These are phyloP conservation scores for Phytophthora idaei DNA, from an alignment of 352 stramenopile genomes.

Conservation along the genomic window DNA sequence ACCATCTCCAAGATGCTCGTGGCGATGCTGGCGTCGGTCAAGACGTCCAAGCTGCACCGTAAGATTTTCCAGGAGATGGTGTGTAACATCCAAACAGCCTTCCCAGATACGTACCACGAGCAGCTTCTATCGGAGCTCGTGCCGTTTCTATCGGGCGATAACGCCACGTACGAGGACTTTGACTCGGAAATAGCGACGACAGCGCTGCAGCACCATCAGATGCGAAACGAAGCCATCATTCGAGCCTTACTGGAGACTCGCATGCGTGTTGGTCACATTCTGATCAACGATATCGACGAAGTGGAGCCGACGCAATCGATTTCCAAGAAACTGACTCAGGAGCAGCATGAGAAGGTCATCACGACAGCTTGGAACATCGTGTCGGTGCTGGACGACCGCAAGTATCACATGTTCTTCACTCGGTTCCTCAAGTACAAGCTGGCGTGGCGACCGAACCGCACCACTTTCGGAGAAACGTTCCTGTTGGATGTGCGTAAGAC, in stretches of 20 bases:
- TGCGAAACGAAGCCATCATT: slow-evolving; percentile 82
- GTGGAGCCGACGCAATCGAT: slow-evolving; percentile 67
- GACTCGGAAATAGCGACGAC: slow-evolving; percentile 63
- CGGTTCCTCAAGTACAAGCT: slow-evolving; percentile 90
- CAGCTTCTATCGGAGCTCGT: slow-evolving; percentile 68
- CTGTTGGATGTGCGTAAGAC: slow-evolving; percentile 75
- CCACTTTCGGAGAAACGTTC: slow-evolving; percentile 83
- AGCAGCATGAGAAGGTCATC: slow-evolving; percentile 79
- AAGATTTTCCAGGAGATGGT: slow-evolving; percentile 91
- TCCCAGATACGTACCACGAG: slow-evolving; percentile 71
- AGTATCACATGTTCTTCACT: slow-evolving; percentile 90
- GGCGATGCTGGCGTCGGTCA: slow-evolving; percentile 83
- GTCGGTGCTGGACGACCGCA: slow-evolving; percentile 78
- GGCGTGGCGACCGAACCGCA: slow-evolving; percentile 77
- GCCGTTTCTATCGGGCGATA: slow-evolving; percentile 82
- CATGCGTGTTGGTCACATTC: slow-evolving; percentile 85
- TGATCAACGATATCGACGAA: slow-evolving; percentile 84
- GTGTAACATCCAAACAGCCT: slow-evolving; percentile 82
- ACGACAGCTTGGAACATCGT: slow-evolving; percentile 88
- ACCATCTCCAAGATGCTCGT: slow-evolving; percentile 87
- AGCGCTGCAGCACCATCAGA: slow-evolving; percentile 77
- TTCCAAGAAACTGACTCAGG: slow-evolving; percentile 57
- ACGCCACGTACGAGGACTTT: slow-evolving; percentile 77
- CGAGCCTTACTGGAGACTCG: slow-evolving; percentile 78
- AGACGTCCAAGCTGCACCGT: slow-evolving; percentile 85